Conservation (phyloP, 2,329 filamentous ascomycete species). For the Curvularia lunata region DNA sequence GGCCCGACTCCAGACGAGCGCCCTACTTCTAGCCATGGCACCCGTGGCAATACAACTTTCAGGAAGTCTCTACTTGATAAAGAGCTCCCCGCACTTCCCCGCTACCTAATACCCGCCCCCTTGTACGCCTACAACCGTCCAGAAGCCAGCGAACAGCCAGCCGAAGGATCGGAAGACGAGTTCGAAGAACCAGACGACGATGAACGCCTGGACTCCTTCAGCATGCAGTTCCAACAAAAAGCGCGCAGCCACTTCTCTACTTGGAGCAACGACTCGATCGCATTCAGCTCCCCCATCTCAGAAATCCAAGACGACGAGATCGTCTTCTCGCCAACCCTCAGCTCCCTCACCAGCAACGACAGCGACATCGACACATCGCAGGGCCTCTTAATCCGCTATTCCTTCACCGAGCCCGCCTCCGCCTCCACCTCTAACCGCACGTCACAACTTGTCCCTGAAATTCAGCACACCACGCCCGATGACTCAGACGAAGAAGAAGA, state of each 20-base stretch:
- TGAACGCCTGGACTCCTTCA: constrained; percentile 17
- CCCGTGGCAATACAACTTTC: constrained; percentile 20
- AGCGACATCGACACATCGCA: constrained; percentile 34
- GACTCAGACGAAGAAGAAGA: constrained; percentile 2
- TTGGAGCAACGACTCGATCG: constrained; percentile 40
- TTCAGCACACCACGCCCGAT: constrained; percentile 5
- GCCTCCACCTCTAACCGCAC: neutral
- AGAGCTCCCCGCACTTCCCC: constrained; percentile 40
- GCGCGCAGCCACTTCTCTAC: constrained; percentile 43
- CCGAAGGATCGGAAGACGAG: constrained; percentile 18
- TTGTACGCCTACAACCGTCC: constrained; percentile 33
- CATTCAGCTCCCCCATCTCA: constrained; percentile 31
- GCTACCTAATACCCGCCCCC: constrained; percentile 38
- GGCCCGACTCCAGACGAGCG: constrained; percentile 26
- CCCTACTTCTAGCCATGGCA: constrained; percentile 40
- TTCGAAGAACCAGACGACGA: constrained; percentile 25
- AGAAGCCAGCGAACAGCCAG: constrained; percentile 15
- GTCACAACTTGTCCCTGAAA: constrained; percentile 13
- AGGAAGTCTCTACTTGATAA: constrained; percentile 34
- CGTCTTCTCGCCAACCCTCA: constrained; percentile 42
- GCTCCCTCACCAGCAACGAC: constrained; percentile 41
- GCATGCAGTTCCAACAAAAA: constrained; percentile 23
- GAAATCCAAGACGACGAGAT: constrained; percentile 28
- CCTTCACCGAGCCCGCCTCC: constrained; percentile 19
- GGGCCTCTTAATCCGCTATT: constrained; percentile 30